These are phyloP conservation scores for Dendrostoma leiphaemia DNA, from an alignment of 2,329 filamentous ascomycete genomes.

Conservation along the genomic window DNA sequence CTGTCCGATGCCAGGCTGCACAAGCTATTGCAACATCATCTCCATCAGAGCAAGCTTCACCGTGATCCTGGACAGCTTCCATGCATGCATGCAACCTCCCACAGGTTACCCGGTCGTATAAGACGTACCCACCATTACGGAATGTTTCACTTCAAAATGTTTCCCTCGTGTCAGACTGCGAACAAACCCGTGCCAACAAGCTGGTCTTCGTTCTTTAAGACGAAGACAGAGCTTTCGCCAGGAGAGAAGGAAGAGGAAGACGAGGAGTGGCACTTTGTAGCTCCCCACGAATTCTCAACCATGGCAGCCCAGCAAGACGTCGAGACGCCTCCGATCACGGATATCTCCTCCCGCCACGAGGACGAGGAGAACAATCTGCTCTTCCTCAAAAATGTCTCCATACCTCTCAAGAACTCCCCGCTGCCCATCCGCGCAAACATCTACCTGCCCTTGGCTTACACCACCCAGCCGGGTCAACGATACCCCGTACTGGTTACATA, in stretches of 20 bases:
- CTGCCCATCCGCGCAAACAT: constrained; percentile 29
- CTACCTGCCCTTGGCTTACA: constrained; percentile 24
- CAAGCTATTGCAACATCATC: not conserved
- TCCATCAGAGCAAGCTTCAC: not conserved
- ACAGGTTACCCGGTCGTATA: not conserved
- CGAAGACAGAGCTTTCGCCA: no score
- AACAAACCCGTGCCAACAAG: not conserved
- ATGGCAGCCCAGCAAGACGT: constrained; percentile 11
- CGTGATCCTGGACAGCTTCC: not conserved
- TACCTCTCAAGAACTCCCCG: constrained; percentile 24
- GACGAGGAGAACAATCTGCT: constrained; percentile 20
- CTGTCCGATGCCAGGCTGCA: no score
- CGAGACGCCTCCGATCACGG: constrained; percentile 17
- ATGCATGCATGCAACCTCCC: not conserved
- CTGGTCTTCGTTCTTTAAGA: not conserved
- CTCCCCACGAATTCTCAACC: not conserved
- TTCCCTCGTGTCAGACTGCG: not conserved
- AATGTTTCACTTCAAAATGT: not conserved
- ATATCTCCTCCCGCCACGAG: constrained; percentile 19
- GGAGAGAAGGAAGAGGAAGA: no score
- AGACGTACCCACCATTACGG: not conserved
- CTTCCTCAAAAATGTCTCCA: constrained; percentile 27
- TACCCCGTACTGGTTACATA: constrained; percentile 68
- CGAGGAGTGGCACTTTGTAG: not conserved
- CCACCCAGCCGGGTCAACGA: constrained; percentile 19